A percentile compares a stretch with the other conserved stretches of the same genome.
These are phyloP conservation scores for Wickerhamomyces sp. DNA, from an alignment of 1,139 yeast species.

Conservation along the genomic window DNA sequence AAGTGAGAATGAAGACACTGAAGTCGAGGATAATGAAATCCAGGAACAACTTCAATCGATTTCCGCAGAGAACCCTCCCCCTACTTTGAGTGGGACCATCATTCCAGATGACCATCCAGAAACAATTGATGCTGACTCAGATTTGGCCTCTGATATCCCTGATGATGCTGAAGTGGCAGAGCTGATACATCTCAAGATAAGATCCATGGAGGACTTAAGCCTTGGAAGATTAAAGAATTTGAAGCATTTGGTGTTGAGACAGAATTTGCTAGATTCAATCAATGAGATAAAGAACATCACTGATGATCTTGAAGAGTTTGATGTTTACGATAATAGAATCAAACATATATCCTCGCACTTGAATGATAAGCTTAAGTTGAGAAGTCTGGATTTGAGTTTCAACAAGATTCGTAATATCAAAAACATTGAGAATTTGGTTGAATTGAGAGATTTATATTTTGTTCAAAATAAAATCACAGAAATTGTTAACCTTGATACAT, in stretches of 20 bases:
- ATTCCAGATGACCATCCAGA: constrained; percentile 51
- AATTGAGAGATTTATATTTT: constrained; percentile 67
- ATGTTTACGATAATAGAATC: constrained; percentile 87
- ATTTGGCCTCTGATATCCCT: constrained; percentile 58
- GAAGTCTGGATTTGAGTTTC: constrained; percentile 76
- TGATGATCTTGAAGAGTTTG: constrained; percentile 68
- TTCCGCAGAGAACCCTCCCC: constrained; percentile 26
- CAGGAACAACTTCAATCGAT: constrained; percentile 3
- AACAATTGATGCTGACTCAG: constrained; percentile 42
- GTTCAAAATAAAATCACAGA: constrained; percentile 83
- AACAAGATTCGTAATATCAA: constrained; percentile 86
- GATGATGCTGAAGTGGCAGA: constrained; percentile 66
- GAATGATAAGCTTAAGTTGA: constrained; percentile 53
- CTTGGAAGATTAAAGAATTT: constrained; percentile 54
- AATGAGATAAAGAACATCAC: constrained; percentile 62
- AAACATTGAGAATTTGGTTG: constrained; percentile 59
- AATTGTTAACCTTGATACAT: constrained; percentile 60
- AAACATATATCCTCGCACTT: constrained; percentile 72
- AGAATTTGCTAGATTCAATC: constrained; percentile 72
- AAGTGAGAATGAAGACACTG: constrained; percentile 19
- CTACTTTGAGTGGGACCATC: constrained; percentile 32
- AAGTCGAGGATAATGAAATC: constrained; percentile 6
- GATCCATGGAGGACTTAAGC: constrained; percentile 60
- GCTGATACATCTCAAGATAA: constrained; percentile 72
- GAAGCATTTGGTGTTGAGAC: constrained; percentile 69